Evolutionary conservation across 257 asterid species (phyloP).

Genomic region (Solanum raphanifolium): DNA sequence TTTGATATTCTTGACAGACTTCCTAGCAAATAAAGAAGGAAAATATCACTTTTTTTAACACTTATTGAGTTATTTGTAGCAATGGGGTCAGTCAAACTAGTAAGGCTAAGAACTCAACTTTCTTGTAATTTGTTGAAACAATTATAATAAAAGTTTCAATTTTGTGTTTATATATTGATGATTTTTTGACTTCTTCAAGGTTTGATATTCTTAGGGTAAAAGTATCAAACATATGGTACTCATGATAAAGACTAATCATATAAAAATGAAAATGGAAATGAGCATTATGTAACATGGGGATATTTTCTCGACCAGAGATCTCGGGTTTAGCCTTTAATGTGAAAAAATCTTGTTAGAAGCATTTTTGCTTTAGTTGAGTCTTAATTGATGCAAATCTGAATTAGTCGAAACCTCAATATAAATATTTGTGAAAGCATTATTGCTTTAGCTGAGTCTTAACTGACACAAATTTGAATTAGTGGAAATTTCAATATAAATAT

Average conservation of each 20-base stretch:
- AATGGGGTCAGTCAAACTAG: not conserved
- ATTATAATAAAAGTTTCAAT: not conserved
- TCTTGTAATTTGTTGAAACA: not conserved
- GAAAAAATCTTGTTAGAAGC: no score
- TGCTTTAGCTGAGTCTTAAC: no score
- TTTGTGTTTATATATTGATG: not conserved
- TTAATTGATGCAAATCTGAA: no score
- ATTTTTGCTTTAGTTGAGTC: no score
- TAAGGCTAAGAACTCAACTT: not conserved
- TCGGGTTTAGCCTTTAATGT: no score
- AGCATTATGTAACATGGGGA: not conserved
- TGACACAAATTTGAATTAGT: no score
- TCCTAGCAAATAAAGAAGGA: not conserved
- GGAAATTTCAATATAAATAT: no score
- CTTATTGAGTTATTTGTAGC: not conserved
- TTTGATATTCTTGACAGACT: not conserved
- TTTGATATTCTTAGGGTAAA: not conserved
- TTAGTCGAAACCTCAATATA: no score
- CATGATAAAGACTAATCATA: not conserved
- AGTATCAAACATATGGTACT: not conserved
- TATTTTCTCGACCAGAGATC: no score
- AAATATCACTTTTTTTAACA: not conserved
- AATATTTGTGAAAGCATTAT: no score
- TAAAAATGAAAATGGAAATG: not conserved
- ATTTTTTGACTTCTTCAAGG: not conserved